A percentile compares a stretch with the other conserved stretches of the same genome.
These are phyloP conservation scores for Stagonosporopsis rhizophila DNA, from an alignment of 2,329 filamentous ascomycete genomes.

Conservation along the genomic window DNA sequence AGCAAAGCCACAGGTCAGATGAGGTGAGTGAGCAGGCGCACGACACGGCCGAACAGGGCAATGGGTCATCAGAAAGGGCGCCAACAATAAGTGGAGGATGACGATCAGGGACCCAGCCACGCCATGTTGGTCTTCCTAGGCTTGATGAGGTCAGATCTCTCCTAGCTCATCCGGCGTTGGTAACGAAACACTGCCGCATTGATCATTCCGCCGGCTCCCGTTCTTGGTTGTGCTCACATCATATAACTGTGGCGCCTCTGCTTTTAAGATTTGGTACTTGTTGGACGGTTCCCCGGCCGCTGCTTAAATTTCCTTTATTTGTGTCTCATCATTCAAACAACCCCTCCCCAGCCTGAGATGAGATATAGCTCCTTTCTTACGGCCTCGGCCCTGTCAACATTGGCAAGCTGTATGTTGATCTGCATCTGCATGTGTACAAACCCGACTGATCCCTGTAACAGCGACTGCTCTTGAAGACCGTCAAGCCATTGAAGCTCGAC, in stretches of 20 bases:
- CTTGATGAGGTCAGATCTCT: constrained; percentile 21
- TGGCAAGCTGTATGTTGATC: constrained; percentile 39
- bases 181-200: constrained; percentile 17
- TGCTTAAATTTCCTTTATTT: neutral
- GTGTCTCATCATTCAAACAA: neutral
- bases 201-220: constrained; percentile 14
- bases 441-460: constrained; percentile 29
- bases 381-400: constrained; percentile 38
- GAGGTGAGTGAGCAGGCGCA: constrained; percentile 4
- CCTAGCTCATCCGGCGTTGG: constrained; percentile 20
- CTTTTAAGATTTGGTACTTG: neutral
- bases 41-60: constrained; percentile 5
- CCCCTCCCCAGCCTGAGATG: constrained; percentile 29
- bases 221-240: constrained; percentile 13
- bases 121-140: constrained; percentile 10
- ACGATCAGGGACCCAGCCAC: constrained; percentile 21
- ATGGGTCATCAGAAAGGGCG: constrained; percentile 8
- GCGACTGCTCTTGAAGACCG: constrained; percentile 37
- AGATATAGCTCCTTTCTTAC: constrained; percentile 36
- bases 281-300: constrained; percentile 3
- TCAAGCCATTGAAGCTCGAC: constrained; percentile 21
- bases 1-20: neutral
- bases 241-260: constrained; percentile 13
- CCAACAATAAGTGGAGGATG: constrained; percentile 13
- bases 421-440: neutral